Conservation (phyloP, 208 protist genomes). For the Trichomonas tenax region DNA sequence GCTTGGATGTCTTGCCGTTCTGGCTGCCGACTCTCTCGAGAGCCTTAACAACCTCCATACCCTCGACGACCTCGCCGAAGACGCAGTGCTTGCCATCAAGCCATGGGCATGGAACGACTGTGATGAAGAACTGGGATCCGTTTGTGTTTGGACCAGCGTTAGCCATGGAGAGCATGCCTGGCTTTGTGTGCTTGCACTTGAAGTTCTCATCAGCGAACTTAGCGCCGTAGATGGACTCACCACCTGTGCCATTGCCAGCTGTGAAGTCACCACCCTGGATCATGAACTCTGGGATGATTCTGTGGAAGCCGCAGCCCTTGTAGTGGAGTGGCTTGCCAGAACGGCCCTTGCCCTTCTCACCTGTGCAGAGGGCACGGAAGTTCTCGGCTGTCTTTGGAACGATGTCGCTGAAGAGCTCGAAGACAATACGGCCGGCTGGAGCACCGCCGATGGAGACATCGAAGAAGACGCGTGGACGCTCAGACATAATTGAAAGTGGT, state of each 20-base stretch:
- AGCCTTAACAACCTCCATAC: constrained; percentile 42
- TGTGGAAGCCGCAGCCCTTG: constrained; percentile 51
- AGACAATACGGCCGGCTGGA: constrained; percentile 38
- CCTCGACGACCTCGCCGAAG: constrained; percentile 54
- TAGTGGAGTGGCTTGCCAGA: constrained; percentile 47
- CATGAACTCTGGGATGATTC: constrained; percentile 60
- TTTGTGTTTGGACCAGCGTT: constrained; percentile 57
- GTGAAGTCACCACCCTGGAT: constrained; percentile 50
- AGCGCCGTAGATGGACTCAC: constrained; percentile 47
- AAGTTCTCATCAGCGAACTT: constrained; percentile 50
- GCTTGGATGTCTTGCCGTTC: not conserved
- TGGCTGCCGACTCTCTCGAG: constrained; percentile 36
- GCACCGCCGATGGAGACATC: constrained; percentile 40
- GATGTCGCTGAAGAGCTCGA: constrained; percentile 36
- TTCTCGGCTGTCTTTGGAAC: constrained; percentile 48
- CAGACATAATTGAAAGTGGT: too few species aligned
- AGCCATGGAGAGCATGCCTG: constrained; percentile 60
- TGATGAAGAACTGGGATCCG: constrained; percentile 59
- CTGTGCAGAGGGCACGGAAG: constrained; percentile 47
- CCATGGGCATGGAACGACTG: constrained; percentile 44
- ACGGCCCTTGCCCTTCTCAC: constrained; percentile 16
- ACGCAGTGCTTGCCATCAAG: constrained; percentile 56
- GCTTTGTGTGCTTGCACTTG: not conserved
- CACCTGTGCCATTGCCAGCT: constrained; percentile 51
- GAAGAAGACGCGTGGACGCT: constrained; percentile 37